phyloP scores from a whole-genome alignment of 805 yeast species.

The Yamadazyma akitaensis region DNA sequence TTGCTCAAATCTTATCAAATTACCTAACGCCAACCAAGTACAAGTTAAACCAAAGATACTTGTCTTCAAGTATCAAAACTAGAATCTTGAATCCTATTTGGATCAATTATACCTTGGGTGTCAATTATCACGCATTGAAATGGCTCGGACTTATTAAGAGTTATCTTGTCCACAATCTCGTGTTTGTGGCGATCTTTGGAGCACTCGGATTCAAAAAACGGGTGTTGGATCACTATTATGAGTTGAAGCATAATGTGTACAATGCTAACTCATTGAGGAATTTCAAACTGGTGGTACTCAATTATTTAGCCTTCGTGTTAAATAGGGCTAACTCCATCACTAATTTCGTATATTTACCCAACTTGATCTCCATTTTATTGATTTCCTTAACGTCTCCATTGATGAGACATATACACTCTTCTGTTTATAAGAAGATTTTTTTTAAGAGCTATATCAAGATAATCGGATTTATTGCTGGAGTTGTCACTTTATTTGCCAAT shows the following conservation, averaged over 20 bases:
- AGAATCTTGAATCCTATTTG: constrained; percentile 39
- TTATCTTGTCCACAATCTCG: constrained; percentile 26
- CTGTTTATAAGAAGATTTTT: constrained; percentile 19
- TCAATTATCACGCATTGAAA: constrained; percentile 20
- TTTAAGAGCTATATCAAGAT: constrained; percentile 33
- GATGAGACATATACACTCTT: constrained; percentile 18
- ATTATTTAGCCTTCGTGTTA: constrained; percentile 18
- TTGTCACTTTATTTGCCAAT: constrained; percentile 24
- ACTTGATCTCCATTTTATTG: constrained; percentile 31
- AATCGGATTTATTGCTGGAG: constrained; percentile 35
- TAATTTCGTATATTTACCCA: constrained; percentile 36
- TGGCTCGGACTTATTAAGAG: constrained; percentile 27
- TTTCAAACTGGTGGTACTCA: constrained; percentile 12
- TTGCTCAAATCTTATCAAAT: constrained; percentile 38
- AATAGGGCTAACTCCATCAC: constrained; percentile 28
- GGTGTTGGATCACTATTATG: constrained; percentile 23
- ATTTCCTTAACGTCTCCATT: constrained; percentile 33
- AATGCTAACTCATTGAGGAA: constrained; percentile 10
- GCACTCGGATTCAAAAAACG: constrained; percentile 19
- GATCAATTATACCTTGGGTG: constrained; percentile 35
- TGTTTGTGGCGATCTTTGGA: constrained; percentile 18
- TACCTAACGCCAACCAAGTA: constrained; percentile 38
- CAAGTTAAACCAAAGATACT: constrained; percentile 34
- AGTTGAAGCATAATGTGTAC: constrained; percentile 16
- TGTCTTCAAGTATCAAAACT: constrained; percentile 29